These are phyloP conservation scores for Nematocida sp. DNA, from an alignment of 371 early-diverging fungal genomes.

Conservation along the genomic window DNA sequence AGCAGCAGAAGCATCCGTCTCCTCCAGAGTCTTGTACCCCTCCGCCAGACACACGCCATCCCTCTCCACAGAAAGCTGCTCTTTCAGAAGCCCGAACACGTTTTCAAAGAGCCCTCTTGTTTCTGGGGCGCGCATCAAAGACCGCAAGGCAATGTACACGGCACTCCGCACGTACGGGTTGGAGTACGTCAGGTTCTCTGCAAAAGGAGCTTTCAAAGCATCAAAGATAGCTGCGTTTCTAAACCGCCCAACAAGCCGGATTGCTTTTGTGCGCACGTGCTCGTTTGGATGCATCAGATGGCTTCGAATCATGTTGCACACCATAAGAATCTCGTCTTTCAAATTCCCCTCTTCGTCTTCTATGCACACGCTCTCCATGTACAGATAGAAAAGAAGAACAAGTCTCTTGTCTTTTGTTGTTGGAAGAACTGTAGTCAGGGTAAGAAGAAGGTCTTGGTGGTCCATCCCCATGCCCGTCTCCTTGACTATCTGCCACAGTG, in stretches of 20 bases:
- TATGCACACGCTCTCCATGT: slow-evolving; percentile 51
- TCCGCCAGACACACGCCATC: slow-evolving; percentile 53
- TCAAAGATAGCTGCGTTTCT: slow-evolving; percentile 73
- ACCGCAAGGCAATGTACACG: slow-evolving; percentile 70
- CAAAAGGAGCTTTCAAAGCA: slow-evolving; percentile 30
- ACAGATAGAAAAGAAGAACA: slow-evolving; percentile 62
- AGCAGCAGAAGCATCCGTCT: slow-evolving; percentile 5
- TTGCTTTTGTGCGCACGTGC: slow-evolving; percentile 84
- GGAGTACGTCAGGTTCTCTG: slow-evolving; percentile 72
- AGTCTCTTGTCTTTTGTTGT: slow-evolving; percentile 56
- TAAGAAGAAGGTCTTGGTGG: slow-evolving; percentile 40
- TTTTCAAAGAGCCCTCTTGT: slow-evolving; percentile 39
- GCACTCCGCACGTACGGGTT: slow-evolving; percentile 91
- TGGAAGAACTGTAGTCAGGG: slow-evolving; percentile 31
- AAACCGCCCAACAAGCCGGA: slow-evolving; percentile 84
- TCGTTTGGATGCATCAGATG: slow-evolving; percentile 96
- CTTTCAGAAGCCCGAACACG: slow-evolving; percentile 27
- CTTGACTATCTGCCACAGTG: slow-evolving; percentile 46
- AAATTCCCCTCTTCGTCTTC: slow-evolving; percentile 48
- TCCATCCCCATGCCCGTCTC: slow-evolving; percentile 43
- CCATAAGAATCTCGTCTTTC: slow-evolving; percentile 55
- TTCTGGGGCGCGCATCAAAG: slow-evolving; percentile 38
- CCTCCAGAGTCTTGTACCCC: slow-evolving; percentile 51
- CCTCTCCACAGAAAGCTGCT: slow-evolving; percentile 47
- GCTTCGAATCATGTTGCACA: slow-evolving; percentile 79